Evolutionary conservation across 306 rosid species (phyloP).

Genomic region (Clitoria ternatea): DNA sequence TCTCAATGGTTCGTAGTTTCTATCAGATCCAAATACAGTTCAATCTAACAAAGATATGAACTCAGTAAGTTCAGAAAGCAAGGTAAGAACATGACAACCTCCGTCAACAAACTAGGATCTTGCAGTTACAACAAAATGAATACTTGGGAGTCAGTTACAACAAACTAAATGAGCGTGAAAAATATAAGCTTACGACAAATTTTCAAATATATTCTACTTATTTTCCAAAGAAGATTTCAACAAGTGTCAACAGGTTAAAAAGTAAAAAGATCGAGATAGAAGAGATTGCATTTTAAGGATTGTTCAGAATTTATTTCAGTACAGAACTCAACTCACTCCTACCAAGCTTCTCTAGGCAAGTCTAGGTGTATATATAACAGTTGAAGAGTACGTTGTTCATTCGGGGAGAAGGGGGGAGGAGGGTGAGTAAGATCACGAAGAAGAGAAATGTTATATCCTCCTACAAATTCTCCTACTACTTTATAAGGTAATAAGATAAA

Average conservation of each 20-base stretch:
- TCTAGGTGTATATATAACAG: not conserved
- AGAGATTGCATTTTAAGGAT: not conserved
- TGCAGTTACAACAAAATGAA: not conserved
- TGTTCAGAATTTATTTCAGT: not conserved
- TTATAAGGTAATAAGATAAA: too few relatives aligned
- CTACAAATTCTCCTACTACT: too few relatives aligned
- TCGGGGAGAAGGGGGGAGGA: not conserved
- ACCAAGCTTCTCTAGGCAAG: not conserved
- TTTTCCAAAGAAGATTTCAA: slow-evolving; percentile 8
- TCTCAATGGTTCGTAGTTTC: not conserved
- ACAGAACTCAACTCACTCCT: not conserved
- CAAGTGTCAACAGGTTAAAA: not conserved
- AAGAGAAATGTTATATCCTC: too few relatives aligned
- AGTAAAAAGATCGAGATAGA: not conserved
- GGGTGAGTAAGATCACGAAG: too few relatives aligned
- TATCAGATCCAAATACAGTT: not conserved
- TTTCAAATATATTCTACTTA: not conserved
- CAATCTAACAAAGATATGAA: not conserved
- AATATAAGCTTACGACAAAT: not conserved
- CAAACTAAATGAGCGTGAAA: not conserved
- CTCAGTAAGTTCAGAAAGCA: not conserved
- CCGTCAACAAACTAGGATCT: not conserved
- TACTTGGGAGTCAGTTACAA: too few relatives aligned
- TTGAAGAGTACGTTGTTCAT: not conserved
- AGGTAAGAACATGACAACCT: slow-evolving; percentile 3